A percentile compares a stretch with the other conserved stretches of the same genome.
phyloP scores from a whole-genome alignment of 1,284 basidiomycete species.

The Paramarasmius palmivorus region DNA sequence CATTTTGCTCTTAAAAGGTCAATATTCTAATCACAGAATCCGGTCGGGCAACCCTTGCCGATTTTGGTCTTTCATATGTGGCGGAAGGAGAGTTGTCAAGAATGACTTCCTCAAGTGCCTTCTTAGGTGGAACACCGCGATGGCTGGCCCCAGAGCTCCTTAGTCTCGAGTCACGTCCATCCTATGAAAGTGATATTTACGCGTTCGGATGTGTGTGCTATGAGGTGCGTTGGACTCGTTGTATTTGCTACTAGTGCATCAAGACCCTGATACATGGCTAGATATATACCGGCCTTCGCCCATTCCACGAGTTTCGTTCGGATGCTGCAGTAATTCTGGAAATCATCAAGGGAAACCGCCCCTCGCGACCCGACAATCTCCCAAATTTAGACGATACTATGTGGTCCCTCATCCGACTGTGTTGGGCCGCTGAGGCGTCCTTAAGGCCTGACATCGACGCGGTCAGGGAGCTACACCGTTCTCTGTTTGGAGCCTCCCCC shows the following conservation, averaged over 20 bases:
- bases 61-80: not conserved
- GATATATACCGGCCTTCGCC: not conserved
- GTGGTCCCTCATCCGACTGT: not conserved
- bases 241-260: too few relatives aligned
- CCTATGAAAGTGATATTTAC: not conserved
- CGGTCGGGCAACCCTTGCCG: not conserved
- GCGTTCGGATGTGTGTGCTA: not conserved
- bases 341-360: not conserved
- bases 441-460: not conserved
- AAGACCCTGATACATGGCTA: not conserved
- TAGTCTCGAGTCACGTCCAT: not conserved
- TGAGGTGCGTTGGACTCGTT: not conserved
- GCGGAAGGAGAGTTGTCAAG: not conserved
- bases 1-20: not conserved
- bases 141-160: not conserved
- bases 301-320: not conserved
- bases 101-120: not conserved
- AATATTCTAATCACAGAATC: not conserved
- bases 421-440: not conserved
- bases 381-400: not conserved
- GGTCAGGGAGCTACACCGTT: not conserved
- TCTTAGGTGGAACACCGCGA: not conserved
- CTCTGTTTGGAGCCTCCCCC: too few relatives aligned
- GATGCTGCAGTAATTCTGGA: not conserved
- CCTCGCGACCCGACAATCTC: not conserved